phyloP scores from a whole-genome alignment of 2,329 filamentous ascomycete species.

The Ophiostoma fasciatum region DNA sequence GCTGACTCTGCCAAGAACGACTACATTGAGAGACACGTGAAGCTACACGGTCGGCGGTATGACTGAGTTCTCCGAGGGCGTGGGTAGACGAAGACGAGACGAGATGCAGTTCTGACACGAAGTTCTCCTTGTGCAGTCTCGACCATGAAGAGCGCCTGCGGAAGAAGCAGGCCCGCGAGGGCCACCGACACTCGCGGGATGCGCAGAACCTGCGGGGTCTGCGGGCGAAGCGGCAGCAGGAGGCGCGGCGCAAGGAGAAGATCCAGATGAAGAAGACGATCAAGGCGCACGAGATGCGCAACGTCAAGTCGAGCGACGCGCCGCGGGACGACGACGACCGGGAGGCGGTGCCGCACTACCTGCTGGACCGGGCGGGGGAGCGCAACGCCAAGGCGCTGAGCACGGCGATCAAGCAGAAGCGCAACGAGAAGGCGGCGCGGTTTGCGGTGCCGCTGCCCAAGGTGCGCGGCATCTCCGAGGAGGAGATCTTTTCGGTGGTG shows the following conservation, averaged over 20 bases:
- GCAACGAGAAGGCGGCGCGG: constrained; percentile 83
- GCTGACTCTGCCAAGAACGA: constrained; percentile 52
- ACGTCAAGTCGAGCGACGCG: constrained; percentile 65
- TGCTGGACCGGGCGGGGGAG: constrained; percentile 63
- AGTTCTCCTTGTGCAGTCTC: constrained; percentile 19
- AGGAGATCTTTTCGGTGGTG: constrained; percentile 73
- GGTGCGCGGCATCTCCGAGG: constrained; percentile 83
- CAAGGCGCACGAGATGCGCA: constrained; percentile 88
- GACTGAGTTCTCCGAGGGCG: background rate
- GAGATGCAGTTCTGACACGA: constrained; percentile 25
- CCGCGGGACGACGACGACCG: constrained; percentile 51
- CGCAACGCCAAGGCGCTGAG: constrained; percentile 36
- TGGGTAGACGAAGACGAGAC: constrained; percentile 4
- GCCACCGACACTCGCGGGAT: constrained; percentile 74
- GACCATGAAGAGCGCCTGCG: constrained; percentile 81
- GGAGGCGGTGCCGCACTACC: constrained; percentile 78
- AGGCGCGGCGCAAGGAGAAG: constrained; percentile 94
- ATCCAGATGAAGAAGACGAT: constrained; percentile 95
- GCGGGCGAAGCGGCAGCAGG: constrained; percentile 80
- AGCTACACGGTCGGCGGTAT: constrained; percentile 30
- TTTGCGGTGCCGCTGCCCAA: constrained; percentile 88
- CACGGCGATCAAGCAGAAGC: constrained; percentile 89
- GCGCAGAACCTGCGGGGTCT: constrained; percentile 88
- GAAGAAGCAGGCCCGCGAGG: constrained; percentile 78
- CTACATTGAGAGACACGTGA: constrained; percentile 67